Conservation (phyloP, 2,329 filamentous ascomycete genomes). For the Amauroascus verrucosus region DNA sequence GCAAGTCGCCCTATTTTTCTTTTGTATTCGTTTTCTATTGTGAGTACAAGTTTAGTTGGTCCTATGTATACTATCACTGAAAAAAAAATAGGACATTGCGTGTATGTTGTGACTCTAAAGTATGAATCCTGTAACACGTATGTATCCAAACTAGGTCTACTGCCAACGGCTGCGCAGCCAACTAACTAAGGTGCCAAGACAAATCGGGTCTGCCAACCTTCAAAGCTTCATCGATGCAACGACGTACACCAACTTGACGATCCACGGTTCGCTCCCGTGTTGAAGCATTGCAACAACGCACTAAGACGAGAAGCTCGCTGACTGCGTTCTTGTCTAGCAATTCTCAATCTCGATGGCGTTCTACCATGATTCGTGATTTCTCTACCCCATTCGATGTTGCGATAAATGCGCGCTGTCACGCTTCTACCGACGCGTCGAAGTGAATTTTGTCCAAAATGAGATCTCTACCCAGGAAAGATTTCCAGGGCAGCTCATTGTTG, state of each 20-base stretch:
- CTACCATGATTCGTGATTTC: background rate
- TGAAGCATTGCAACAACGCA: background rate
- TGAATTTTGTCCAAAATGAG: conserved; percentile 8
- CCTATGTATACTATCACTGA: no score
- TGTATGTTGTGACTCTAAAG: no score
- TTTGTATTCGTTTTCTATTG: no score
- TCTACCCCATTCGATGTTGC: background rate
- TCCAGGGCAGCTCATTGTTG: conserved; percentile 17
- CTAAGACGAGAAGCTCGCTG: background rate
- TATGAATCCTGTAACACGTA: no score
- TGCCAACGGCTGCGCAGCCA: no score
- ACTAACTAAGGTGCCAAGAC: background rate
- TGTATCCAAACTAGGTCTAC: no score
- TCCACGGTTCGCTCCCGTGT: background rate
- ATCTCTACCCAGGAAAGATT: conserved; percentile 17
- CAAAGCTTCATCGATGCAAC: background rate
- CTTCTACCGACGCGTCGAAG: conserved; percentile 18
- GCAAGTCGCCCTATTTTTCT: conserved; percentile 1
- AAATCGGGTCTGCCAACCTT: background rate
- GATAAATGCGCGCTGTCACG: background rate
- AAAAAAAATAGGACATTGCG: no score
- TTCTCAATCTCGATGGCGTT: background rate
- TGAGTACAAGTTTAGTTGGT: background rate
- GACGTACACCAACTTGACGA: background rate
- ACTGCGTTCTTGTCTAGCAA: background rate